Percentiles rank a stretch among this genome's conserved stretches.
Conservation (phyloP, 441 rosid genomes). For the Croton setiger region DNA sequence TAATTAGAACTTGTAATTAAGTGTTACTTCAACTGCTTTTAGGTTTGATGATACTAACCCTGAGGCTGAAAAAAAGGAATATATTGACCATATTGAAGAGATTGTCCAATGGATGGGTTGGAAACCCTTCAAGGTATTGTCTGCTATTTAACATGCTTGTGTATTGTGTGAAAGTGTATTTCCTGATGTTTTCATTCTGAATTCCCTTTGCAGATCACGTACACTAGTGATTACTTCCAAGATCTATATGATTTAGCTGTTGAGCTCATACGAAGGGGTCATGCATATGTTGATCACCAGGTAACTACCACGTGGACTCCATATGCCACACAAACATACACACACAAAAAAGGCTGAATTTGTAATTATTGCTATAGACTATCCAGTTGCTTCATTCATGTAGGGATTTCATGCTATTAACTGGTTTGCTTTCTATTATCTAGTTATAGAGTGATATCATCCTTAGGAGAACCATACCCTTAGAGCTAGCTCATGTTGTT, state of each 20-base stretch:
- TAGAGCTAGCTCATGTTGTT: too few species aligned
- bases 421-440: background rate
- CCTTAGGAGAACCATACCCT: too few species aligned
- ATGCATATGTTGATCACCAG: slow-evolving; percentile 99
- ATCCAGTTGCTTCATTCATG: background rate
- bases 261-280: slow-evolving; percentile 83
- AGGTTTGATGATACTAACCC: slow-evolving; percentile 98
- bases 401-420: background rate
- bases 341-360: background rate
- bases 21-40: slow-evolving; percentile 11
- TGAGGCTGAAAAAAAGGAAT: slow-evolving; percentile 96
- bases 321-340: background rate
- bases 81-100: slow-evolving; percentile 90
- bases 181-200: slow-evolving; percentile 8
- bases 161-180: background rate
- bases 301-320: slow-evolving; percentile 29
- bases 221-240: slow-evolving; percentile 97
- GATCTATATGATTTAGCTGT: slow-evolving; percentile 89
- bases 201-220: slow-evolving; percentile 62
- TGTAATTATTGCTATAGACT: background rate
- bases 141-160: background rate
- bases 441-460: background rate
- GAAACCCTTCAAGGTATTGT: slow-evolving; percentile 83
- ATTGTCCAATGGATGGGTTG: slow-evolving; percentile 98
- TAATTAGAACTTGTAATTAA: background rate